Base-by-base conservation (phyloP, 108 stramenopile genomes). In the Epithemia pelagica region DNA sequence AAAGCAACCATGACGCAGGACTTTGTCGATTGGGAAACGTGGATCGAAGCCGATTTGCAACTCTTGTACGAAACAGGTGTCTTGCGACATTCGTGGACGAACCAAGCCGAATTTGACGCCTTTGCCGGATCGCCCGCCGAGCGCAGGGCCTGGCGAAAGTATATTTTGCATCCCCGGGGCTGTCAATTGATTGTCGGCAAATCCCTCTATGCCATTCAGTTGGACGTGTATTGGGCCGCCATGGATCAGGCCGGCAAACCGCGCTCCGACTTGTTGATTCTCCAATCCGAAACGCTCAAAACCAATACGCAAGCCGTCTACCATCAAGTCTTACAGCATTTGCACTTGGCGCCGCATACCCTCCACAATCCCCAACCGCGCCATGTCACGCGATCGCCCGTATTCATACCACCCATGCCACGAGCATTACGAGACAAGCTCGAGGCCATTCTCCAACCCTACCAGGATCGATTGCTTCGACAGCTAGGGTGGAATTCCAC, bases 171-270 rank as follows among this genome's bases (percentile, higher is more conserved):
- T 0, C 74, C 68, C 61, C 91, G 89, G 24, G 69, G 76, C 18
- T 46, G 37, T 46, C 88, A 95, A 69, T 80, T 86, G 28, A 69
- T 78, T 78, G 32, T 97, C 18, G 84, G 75, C n/a, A 76, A 90
- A 65, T 95, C 95, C 1, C 52, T 94, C 65, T 97, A 97, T 72
- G 90, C 89, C 23, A 59, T 95, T 37, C 96, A 96, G 78, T 78
- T 95, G 54, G 73, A 83, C 61, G 82, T 79, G 25, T 96, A 93
- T 92, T 71, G 85, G 18, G 68, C 75, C 5, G 81, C 78, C 2
- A 89, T 91, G 63, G 64, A 74, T 3, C 19, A 57, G 27, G 65
- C 62, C 28, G 84, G 37, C 32, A 63, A 33, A 51, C 62, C 37
- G 1, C 7, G 62, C 23, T 51, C 62, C 8, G 32, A 63, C n/a